Base-by-base conservation (phyloP, 441 rosid species). In the Erysimum cheiri region DNA sequence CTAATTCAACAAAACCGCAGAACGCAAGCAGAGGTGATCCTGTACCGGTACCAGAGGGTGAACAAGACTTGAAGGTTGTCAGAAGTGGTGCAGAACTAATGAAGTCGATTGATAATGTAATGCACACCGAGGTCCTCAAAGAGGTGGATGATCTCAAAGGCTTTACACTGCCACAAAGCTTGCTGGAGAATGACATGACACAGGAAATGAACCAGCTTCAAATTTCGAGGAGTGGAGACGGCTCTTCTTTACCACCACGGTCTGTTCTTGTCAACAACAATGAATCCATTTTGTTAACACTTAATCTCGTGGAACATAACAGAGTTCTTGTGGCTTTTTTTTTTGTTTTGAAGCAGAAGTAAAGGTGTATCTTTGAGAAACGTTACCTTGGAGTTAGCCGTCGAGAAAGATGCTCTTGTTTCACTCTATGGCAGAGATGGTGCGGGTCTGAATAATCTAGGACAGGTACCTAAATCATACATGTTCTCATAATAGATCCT, bases 361-460 rank as follows among this genome's bases (percentile, higher is more conserved):
- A 71, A 66, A 50, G 65, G 80, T 55, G 59, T 33, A 48, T 17
- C 67, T 35, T 55, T 81, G 67, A 79, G 71, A 73, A 80, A 77
- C n/a, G 64, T 80, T 28, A 76, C 71, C 24, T 46, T 78, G 56
- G 84, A 84, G 67, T 73, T 80, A 41, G 48, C 52, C 1, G 41
- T 82, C 2, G 78, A 69, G 67, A 74, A 68, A 71, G 77, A 67
- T 53, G 74, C 69, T 58, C 69, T 83, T 67, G 80, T 52, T 65
- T 50, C 76, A 53, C 76, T 82, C 52, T 69, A 77, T 26, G 84
- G 82, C n/a, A 37, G 74, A 83, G 74, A 83, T 63, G 85, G 85
- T 2, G 5, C 46, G 41, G 82, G 82, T 80, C 70, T 85, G 33
- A 76, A 69, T 59, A 73, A 68, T 64, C 80, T 81, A 17, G 74